These are phyloP conservation scores for Suillus tomentosus DNA, from an alignment of 768 basidiomycete species.

Conservation along the genomic window DNA sequence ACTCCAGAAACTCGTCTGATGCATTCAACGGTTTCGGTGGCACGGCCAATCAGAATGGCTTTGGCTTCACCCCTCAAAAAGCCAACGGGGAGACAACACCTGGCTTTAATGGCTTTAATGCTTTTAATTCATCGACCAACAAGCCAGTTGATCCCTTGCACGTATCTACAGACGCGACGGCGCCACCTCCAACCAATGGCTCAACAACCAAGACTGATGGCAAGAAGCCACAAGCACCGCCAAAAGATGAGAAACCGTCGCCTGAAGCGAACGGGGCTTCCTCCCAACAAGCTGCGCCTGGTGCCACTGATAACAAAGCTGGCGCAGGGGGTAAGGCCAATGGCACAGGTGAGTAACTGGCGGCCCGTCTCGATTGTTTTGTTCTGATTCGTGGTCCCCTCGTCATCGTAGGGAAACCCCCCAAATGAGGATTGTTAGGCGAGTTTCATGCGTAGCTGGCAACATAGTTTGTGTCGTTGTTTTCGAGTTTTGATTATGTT, in stretches of 20 bases:
- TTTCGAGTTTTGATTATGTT: not conserved
- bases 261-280: not conserved
- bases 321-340: not conserved
- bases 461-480: not conserved
- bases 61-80: not conserved
- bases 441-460: not conserved
- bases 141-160: not conserved
- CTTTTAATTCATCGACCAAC: not conserved
- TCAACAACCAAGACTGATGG: not conserved
- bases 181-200: not conserved
- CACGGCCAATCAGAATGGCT: not conserved
- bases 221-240: not conserved
- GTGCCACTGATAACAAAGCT: not conserved
- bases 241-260: not conserved
- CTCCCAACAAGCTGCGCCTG: not conserved
- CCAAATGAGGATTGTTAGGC: not conserved
- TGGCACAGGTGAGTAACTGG: not conserved
- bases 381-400: not conserved
- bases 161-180: not conserved
- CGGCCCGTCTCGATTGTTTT: no score
- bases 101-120: constrained; percentile 6
- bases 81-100: not conserved
- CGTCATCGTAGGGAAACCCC: not conserved
- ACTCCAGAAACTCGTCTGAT: constrained; percentile 4
- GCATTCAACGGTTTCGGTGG: not conserved